Conservation (phyloP, 2,329 filamentous ascomycete species). For the Pochonia chlamydosporia region DNA sequence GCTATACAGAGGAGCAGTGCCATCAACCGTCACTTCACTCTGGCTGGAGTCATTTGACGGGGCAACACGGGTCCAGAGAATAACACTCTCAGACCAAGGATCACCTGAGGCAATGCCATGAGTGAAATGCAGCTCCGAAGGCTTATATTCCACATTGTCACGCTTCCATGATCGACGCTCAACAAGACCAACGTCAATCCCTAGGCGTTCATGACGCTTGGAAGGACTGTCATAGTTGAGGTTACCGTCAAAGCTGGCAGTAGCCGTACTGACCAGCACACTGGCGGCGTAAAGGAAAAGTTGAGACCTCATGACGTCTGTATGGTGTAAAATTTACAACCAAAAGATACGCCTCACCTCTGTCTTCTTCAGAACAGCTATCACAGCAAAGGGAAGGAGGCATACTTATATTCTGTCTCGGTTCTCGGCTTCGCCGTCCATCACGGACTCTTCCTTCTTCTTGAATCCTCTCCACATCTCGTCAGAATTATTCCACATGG, state of each 20-base stretch:
- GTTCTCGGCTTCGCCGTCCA: too few relatives aligned
- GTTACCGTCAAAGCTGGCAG: conserved; percentile 34
- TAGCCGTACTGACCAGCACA: conserved; percentile 1
- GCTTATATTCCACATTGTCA: conserved; percentile 34
- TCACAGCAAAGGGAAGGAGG: background rate
- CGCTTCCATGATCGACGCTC: conserved; percentile 44
- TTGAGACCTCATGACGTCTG: conserved; percentile 4
- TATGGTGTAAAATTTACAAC: background rate
- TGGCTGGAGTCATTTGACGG: conserved; percentile 38
- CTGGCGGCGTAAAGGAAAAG: background rate
- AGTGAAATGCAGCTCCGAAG: conserved; percentile 53
- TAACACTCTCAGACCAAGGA: conserved; percentile 52
- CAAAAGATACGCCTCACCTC: background rate
- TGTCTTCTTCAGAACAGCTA: background rate
- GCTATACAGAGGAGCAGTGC: conserved; percentile 36
- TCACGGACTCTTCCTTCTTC: too few relatives aligned
- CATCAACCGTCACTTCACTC: conserved; percentile 37
- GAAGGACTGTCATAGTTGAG: conserved; percentile 66
- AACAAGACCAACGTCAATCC: conserved; percentile 58
- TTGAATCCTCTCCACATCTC: too few relatives aligned
- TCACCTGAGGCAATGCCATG: conserved; percentile 52
- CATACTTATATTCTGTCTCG: background rate
- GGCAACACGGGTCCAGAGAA: conserved; percentile 43
- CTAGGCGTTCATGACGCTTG: conserved; percentile 55
- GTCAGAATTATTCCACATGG: too few relatives aligned